phyloP scores from a whole-genome alignment of 306 rosid species.

The Begonia peltatifolia region DNA sequence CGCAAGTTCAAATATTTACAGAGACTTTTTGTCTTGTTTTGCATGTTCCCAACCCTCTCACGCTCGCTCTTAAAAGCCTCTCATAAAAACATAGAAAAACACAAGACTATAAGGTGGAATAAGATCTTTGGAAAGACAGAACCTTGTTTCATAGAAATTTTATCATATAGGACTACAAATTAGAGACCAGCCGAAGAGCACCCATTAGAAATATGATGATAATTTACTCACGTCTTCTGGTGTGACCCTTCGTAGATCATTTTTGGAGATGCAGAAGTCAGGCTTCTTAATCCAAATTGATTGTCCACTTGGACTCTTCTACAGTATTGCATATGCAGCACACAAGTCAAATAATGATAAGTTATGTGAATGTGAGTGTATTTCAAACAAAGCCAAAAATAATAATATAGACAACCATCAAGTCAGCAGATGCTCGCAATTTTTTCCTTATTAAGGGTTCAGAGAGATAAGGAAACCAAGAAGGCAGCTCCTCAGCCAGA shows the following conservation, averaged over 20 bases:
- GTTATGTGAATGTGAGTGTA: background rate
- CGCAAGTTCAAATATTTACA: too few species aligned
- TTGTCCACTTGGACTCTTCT: constrained; percentile 71
- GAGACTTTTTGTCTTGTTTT: too few species aligned
- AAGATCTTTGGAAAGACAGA: too few species aligned
- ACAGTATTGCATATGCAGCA: constrained; percentile 22
- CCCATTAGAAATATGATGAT: background rate
- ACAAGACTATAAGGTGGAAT: too few species aligned
- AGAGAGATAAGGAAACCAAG: constrained; percentile 69
- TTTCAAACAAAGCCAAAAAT: too few species aligned
- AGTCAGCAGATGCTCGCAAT: constrained; percentile 77
- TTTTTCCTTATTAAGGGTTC: constrained; percentile 68
- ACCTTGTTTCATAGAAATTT: too few species aligned
- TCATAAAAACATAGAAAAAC: too few species aligned
- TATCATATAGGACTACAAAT: too few species aligned
- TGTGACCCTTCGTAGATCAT: constrained; percentile 57
- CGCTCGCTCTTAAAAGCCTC: too few species aligned
- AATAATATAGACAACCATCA: background rate
- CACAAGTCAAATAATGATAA: constrained; percentile 15
- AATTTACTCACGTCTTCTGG: constrained; percentile 76
- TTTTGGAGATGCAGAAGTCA: constrained; percentile 67
- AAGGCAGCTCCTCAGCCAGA: constrained; percentile 53
- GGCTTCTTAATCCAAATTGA: constrained; percentile 71
- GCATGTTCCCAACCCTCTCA: too few species aligned
- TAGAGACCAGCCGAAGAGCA: too few species aligned